These are phyloP conservation scores for Salvia miltiorrhiza DNA, from an alignment of 257 asterid species.

Conservation along the genomic window DNA sequence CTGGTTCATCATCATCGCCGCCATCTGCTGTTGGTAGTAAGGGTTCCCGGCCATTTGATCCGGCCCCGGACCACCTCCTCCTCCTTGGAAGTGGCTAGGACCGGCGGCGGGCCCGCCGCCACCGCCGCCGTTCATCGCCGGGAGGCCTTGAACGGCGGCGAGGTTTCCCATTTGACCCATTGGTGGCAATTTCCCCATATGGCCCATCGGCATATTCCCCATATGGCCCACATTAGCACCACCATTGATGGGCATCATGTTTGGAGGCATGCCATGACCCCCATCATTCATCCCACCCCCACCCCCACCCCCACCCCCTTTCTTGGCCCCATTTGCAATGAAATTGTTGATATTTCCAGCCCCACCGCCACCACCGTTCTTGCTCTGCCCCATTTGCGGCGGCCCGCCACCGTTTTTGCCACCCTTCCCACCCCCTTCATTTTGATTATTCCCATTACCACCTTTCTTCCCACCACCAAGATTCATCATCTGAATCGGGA, in stretches of 20 bases:
- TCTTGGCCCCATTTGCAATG: constrained; percentile 53
- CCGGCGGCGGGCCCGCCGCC: constrained; percentile 31
- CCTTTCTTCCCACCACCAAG: constrained; percentile 42
- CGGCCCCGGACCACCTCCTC: constrained; percentile 50
- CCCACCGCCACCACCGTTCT: constrained; percentile 38
- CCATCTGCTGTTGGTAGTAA: constrained; percentile 59
- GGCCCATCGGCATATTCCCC: constrained; percentile 50
- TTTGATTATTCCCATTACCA: constrained; percentile 33
- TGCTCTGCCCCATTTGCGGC: constrained; percentile 31
- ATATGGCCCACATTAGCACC: constrained; percentile 29
- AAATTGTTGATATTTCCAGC: constrained; percentile 29
- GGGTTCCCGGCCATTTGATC: constrained; percentile 64
- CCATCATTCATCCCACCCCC: constrained; percentile 55
- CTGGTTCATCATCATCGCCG: constrained; percentile 94
- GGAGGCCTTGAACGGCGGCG: constrained; percentile 68
- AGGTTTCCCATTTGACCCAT: constrained; percentile 42
- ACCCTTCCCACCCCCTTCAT: constrained; percentile 61
- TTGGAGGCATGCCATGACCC: constrained; percentile 82
- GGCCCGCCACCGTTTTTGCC: constrained; percentile 60
- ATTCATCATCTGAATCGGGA: constrained; percentile 51
- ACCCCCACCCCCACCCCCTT: constrained; percentile 37
- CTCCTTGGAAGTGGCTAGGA: constrained; percentile 47
- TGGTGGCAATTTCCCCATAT: constrained; percentile 24
- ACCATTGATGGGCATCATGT: constrained; percentile 70
- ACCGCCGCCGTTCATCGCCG: constrained; percentile 46